Base-by-base conservation (phyloP, 2,329 filamentous ascomycete species). In the Xylaria digitata region DNA sequence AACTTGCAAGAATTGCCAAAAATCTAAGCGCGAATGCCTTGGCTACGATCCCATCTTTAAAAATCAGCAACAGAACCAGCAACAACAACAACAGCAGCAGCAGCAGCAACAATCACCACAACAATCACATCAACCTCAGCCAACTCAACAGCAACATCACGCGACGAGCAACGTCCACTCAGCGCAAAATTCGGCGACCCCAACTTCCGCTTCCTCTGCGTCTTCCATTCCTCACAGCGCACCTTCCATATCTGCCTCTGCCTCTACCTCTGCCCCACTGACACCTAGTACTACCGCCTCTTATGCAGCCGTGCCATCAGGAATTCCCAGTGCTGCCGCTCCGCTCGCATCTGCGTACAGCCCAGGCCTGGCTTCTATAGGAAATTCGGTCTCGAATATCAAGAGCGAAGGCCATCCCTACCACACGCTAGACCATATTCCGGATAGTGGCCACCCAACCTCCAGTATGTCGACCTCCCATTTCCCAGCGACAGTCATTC, bases 11-110 rank as follows among this genome's bases (percentile, higher is more conserved):
- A 93, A 96, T 77, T 96, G 92, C 82, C 90, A 91, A 77, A 96
- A 96, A 80, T 94, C 91, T 73, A 96, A 95, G 81, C 92, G 92
- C 76, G 92, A 95, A 75, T 96, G 92, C 76, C 78, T 94, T 55
- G 92, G 92, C 62, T 96, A 96, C 86, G 92, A 96, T 76, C 92
- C 92, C 43, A 92, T 95, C 75, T 96, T 95, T 82, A 92, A 93
- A 80, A 87, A 87, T 72, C 87, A 90, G 74, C 75, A 74, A 54
- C 66, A 68, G 40, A 45, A 43, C 43, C 57, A 91, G 17, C 73
- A 75, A 30, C 88, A 89, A 8, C 67, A 43, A 26, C 57, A 91
- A 9, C 73, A 75, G 34, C 88, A 43, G 34, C 57, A 91, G 17
- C 73, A 75, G 34, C 88, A 89, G 13, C 67, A 67, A 17, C 69